Evolutionary conservation across 1,284 basidiomycete species (phyloP).

Genomic region (Meira miltonrushii): DNA sequence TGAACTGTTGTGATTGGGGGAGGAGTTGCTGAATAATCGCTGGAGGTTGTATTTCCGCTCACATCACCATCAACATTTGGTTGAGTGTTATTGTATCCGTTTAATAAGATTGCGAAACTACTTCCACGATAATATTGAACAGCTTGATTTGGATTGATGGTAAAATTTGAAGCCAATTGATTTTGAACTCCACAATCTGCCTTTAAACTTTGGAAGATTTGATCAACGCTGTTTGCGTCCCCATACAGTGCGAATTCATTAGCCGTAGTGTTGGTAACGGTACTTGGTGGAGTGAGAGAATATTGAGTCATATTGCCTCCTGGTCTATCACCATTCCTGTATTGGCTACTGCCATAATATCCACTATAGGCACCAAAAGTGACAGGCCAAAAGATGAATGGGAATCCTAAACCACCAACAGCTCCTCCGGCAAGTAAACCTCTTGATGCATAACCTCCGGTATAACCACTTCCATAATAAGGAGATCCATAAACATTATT

Average conservation of each 20-base stretch:
- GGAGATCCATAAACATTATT: conserved; percentile 3
- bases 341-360: conserved; percentile 10
- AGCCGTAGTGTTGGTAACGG: neutral
- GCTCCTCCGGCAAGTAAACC: conserved; percentile 2
- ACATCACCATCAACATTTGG: conserved; percentile 4
- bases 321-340: conserved; percentile 3
- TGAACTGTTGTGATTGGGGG: neutral
- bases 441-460: conserved; percentile 1
- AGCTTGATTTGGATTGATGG: conserved; percentile 17
- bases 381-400: conserved; percentile 16
- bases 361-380: conserved; percentile 9
- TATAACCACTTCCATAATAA: conserved; percentile 11
- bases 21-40: neutral
- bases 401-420: conserved; percentile 13
- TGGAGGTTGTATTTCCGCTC: conserved; percentile 1
- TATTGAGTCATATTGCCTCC: conserved; percentile 9
- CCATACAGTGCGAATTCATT: conserved; percentile 10
- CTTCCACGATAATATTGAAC: conserved; percentile 15
- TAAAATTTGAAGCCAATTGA: conserved; percentile 15
- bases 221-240: conserved; percentile 8
- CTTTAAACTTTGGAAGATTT: neutral
- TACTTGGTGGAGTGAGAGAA: neutral
- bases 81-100: conserved; percentile 12
- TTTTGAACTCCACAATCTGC: conserved; percentile 10
- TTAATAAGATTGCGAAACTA: conserved; percentile 9